Percentiles rank a stretch among this genome's conserved stretches.
Conservation (phyloP, 2,329 filamentous ascomycete genomes). For the Exophiala sp. region DNA sequence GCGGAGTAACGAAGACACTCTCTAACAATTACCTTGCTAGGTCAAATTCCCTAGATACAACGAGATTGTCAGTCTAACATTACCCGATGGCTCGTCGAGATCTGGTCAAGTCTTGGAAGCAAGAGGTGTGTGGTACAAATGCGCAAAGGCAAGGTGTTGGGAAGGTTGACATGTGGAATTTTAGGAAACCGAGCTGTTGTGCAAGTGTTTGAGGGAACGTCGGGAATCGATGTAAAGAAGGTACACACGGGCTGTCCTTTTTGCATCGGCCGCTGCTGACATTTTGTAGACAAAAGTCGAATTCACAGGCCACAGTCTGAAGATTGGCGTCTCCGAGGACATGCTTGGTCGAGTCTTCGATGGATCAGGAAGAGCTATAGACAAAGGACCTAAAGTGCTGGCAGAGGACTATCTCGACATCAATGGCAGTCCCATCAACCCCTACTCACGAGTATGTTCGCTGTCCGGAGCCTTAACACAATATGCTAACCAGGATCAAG, state of each 20-base stretch:
- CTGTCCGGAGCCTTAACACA: neutral
- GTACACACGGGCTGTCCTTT: constrained; percentile 45
- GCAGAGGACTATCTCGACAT: constrained; percentile 98
- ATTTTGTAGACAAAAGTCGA: constrained; percentile 82
- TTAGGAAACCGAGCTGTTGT: constrained; percentile 89
- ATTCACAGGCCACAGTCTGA: constrained; percentile 94
- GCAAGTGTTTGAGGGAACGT: constrained; percentile 96
- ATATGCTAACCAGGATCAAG: constrained; percentile 44
- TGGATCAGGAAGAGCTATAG: constrained; percentile 94
- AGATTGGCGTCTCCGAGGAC: constrained; percentile 98
- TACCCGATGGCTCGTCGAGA: constrained; percentile 90
- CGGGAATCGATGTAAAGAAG: constrained; percentile 98
- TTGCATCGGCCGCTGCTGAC: constrained; percentile 25
- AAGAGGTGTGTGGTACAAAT: constrained; percentile 64
- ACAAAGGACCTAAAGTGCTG: constrained; percentile 97
- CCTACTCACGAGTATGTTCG: constrained; percentile 78
- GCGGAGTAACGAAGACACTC: neutral
- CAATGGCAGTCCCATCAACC: constrained; percentile 98
- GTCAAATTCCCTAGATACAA: constrained; percentile 98
- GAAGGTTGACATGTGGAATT: constrained; percentile 15
- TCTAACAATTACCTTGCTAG: constrained; percentile 45
- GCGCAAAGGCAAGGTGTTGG: neutral
- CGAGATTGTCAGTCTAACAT: constrained; percentile 93
- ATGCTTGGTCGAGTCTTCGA: constrained; percentile 99
- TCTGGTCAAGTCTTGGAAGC: constrained; percentile 96